phyloP scores from a whole-genome alignment of 2,329 filamentous ascomycete genomes.

The Dendrostoma leiphaemia region DNA sequence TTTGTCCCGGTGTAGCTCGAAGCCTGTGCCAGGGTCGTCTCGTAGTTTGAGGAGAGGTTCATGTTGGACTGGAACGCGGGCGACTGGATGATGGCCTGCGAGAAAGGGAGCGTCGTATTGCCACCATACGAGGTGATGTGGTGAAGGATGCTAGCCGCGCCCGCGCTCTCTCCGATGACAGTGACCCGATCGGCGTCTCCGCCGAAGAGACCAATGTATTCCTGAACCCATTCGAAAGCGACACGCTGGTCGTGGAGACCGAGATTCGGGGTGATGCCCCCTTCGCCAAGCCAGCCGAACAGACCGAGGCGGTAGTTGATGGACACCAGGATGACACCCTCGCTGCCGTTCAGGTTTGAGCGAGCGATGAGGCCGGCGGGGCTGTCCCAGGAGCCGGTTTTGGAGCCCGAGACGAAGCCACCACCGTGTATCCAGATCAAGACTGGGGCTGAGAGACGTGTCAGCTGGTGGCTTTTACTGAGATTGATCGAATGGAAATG shows the following conservation, averaged over 20 bases:
- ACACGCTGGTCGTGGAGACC: conserved; percentile 36
- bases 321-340: conserved; percentile 42
- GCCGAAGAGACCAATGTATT: conserved; percentile 38
- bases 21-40: conserved; percentile 20
- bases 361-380: conserved; percentile 15
- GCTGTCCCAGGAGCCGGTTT: conserved; percentile 28
- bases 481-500: background rate
- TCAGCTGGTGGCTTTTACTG: conserved; percentile 16
- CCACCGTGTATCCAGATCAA: conserved; percentile 46
- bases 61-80: conserved; percentile 35
- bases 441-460: conserved; percentile 38
- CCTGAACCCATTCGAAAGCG: conserved; percentile 42
- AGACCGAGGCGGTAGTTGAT: conserved; percentile 49
- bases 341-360: conserved; percentile 19
- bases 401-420: conserved; percentile 41
- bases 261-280: conserved; percentile 36
- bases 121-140: conserved; percentile 46
- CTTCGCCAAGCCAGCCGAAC: conserved; percentile 45
- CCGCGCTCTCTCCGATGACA: conserved; percentile 43
- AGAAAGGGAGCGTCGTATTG: conserved; percentile 41
- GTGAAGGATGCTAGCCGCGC: conserved; percentile 48
- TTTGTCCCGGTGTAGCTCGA: conserved; percentile 24
- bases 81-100: conserved; percentile 31
- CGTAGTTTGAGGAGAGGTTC: conserved; percentile 29
- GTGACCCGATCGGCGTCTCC: conserved; percentile 41